Percentiles rank a stretch among this genome's conserved stretches.
Conservation (phyloP, 345 rosid species). For the Bruguiera parviflora region DNA sequence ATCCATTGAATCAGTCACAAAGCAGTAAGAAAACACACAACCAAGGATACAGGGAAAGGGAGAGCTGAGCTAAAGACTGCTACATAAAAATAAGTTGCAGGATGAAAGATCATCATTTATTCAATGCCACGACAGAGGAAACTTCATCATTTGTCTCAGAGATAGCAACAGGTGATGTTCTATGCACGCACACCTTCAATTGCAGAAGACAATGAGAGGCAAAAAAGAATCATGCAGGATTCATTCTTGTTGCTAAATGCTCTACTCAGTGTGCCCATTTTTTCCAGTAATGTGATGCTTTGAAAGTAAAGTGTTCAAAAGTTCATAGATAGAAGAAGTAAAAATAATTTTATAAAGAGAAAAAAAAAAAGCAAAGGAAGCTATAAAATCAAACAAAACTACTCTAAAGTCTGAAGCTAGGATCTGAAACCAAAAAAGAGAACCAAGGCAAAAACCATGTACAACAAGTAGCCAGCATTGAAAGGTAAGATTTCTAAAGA, state of each 20-base stretch:
- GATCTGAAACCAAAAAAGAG: not conserved
- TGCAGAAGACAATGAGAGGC: not conserved
- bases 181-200: not conserved
- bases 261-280: too few relatives aligned
- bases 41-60: not conserved
- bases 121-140: slow-evolving; percentile 1
- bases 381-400: not conserved
- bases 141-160: not conserved
- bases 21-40: not conserved
- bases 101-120: not conserved
- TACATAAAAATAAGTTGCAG: not conserved
- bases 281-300: not conserved
- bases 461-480: not conserved
- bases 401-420: not conserved
- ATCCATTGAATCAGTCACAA: not conserved
- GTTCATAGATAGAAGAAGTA: not conserved
- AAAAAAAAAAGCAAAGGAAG: too few relatives aligned
- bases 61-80: not conserved
- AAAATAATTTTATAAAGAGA: too few relatives aligned
- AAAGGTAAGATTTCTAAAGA: slow-evolving; percentile 11
- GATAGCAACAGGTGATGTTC: not conserved
- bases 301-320: not conserved
- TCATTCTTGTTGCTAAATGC: not conserved
- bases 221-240: not conserved
- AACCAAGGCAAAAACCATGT: not conserved